Percentiles rank a stretch among this genome's conserved stretches.
phyloP scores from a whole-genome alignment of 805 yeast genomes.

The Jamesozyma rosinii region DNA sequence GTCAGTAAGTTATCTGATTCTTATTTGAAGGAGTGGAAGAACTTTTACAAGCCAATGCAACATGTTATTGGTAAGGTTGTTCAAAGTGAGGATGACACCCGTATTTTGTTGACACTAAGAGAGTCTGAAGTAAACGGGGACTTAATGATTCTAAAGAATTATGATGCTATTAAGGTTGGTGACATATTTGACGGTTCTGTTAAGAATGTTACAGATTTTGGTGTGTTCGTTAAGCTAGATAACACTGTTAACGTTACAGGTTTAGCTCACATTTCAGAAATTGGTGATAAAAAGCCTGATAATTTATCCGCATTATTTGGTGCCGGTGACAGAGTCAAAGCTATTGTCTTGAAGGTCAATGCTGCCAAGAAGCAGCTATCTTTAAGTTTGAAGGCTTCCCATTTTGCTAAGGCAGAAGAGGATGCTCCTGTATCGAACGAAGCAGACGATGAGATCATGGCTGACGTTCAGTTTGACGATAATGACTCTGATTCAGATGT shows the following conservation, averaged over 20 bases:
- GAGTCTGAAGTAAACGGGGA: constrained; percentile 73
- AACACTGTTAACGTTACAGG: constrained; percentile 72
- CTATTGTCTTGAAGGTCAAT: constrained; percentile 60
- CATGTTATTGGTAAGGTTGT: constrained; percentile 65
- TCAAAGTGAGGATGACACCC: constrained; percentile 50
- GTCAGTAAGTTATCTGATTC: constrained; percentile 75
- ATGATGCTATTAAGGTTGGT: constrained; percentile 61
- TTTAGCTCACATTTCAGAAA: constrained; percentile 76
- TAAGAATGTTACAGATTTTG: constrained; percentile 71
- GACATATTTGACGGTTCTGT: constrained; percentile 71
- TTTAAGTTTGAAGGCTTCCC: constrained; percentile 91
- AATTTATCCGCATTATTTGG: constrained; percentile 62
- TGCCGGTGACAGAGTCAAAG: constrained; percentile 86
- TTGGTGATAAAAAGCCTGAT: constrained; percentile 56
- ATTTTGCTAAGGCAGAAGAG: constrained; percentile 43
- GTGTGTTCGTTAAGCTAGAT: constrained; percentile 79
- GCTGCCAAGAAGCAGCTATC: constrained; percentile 63
- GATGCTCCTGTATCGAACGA: neutral
- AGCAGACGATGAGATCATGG: constrained; percentile 22
- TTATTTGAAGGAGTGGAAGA: constrained; percentile 81
- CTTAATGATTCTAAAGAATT: constrained; percentile 44
- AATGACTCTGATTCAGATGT: constrained; percentile 18
- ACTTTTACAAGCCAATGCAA: constrained; percentile 60
- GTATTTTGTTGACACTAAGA: constrained; percentile 69
- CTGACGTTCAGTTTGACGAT: constrained; percentile 27